Conservation (phyloP, 257 asterid genomes). For the Solanum boliviense region DNA sequence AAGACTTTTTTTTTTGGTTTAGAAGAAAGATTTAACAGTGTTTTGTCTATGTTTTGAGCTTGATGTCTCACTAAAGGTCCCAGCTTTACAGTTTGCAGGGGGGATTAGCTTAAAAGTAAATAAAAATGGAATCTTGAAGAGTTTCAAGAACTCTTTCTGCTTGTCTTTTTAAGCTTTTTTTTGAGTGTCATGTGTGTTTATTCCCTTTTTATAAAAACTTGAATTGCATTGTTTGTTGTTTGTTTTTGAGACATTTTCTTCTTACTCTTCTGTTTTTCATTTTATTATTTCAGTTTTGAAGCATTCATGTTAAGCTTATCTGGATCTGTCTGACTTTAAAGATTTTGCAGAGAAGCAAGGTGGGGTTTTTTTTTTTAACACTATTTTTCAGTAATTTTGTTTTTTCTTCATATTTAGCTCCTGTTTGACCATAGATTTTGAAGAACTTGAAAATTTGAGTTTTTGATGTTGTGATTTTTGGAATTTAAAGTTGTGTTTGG, state of each 20-base stretch:
- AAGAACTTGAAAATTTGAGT: not conserved
- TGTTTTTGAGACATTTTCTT: not conserved
- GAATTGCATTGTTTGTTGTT: not conserved
- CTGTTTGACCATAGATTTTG: not conserved
- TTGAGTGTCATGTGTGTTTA: conserved; percentile 8
- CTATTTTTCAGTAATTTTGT: not conserved
- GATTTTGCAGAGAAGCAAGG: not conserved
- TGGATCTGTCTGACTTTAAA: not conserved
- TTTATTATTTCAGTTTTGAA: not conserved
- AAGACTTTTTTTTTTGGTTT: not conserved
- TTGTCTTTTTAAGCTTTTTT: conserved; percentile 1
- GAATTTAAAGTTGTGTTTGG: not conserved
- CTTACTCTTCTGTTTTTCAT: not conserved
- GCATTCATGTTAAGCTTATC: not conserved
- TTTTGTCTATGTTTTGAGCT: not conserved
- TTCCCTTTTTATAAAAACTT: not conserved
- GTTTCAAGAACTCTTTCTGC: not conserved
- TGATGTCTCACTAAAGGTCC: not conserved
- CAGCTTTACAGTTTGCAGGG: conserved; percentile 12
- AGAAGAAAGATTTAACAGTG: not conserved
- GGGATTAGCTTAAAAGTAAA: conserved; percentile 7
- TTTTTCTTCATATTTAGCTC: not conserved
- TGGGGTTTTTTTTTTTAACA: not conserved
- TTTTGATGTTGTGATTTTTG: not conserved
- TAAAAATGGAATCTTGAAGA: conserved; percentile 11